Conservation (phyloP, 73 alveolate species). For the Stentor roeselii region DNA sequence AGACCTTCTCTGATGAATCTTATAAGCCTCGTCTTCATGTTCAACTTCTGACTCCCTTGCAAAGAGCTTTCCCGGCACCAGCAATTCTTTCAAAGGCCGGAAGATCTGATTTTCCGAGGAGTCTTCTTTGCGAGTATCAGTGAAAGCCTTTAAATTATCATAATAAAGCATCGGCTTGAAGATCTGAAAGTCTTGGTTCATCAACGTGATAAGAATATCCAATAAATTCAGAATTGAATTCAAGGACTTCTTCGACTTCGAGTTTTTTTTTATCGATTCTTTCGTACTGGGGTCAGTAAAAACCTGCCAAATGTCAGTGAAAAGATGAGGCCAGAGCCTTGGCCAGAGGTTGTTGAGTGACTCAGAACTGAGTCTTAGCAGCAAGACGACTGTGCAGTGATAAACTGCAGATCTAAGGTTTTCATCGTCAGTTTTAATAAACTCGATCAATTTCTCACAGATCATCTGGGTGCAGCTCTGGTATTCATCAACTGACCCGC, state of each 20-base stretch:
- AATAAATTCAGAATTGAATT: not conserved
- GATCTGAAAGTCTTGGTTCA: not conserved
- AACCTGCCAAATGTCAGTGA: slow-evolving; percentile 8
- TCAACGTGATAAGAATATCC: not conserved
- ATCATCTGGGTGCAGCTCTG: not conserved
- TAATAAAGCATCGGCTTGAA: not conserved
- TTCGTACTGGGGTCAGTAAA: not conserved
- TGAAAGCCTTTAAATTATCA: not conserved
- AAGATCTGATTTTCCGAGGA: not conserved
- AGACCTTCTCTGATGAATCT: not conserved
- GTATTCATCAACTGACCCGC: slow-evolving; percentile 1
- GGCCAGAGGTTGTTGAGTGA: slow-evolving; percentile 13
- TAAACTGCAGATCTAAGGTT: not conserved
- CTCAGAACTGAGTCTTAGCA: not conserved
- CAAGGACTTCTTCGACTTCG: too few relatives aligned
- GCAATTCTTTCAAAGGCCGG: not conserved
- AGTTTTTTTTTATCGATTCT: not conserved
- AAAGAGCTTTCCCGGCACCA: not conserved
- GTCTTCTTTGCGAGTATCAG: not conserved
- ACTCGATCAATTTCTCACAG: not conserved
- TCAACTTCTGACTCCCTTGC: not conserved
- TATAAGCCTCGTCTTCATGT: not conserved
- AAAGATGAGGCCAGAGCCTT: slow-evolving; percentile 5
- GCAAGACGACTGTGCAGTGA: not conserved
- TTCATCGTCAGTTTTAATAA: not conserved